Evolutionary conservation across 2,329 filamentous ascomycete genomes (phyloP).

Genomic region (Dendrostoma leiphaemia): DNA sequence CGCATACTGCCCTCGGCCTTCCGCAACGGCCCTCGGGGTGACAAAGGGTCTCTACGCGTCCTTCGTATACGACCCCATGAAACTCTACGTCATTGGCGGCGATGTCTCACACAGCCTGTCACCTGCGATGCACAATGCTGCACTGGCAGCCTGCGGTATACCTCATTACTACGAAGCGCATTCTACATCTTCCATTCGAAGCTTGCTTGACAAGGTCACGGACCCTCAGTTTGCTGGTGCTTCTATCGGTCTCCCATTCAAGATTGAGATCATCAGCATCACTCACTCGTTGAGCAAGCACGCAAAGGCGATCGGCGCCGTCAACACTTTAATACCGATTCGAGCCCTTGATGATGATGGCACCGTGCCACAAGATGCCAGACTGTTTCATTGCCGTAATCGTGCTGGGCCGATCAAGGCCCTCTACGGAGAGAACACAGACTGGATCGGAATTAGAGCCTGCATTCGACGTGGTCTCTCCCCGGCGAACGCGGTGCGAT

Average conservation of each 20-base stretch:
- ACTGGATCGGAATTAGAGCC: slow-evolving; percentile 76
- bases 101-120: slow-evolving; percentile 72
- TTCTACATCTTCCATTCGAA: slow-evolving; percentile 60
- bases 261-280: slow-evolving; percentile 68
- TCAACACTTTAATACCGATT: slow-evolving; percentile 74
- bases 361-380: slow-evolving; percentile 52
- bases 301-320: slow-evolving; percentile 71
- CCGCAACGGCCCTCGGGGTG: slow-evolving; percentile 60
- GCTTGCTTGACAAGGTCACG: slow-evolving; percentile 61
- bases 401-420: slow-evolving; percentile 65
- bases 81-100: slow-evolving; percentile 72
- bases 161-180: slow-evolving; percentile 65
- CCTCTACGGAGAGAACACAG: slow-evolving; percentile 76
- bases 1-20: slow-evolving; percentile 29
- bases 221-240: slow-evolving; percentile 70
- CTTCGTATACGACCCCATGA: slow-evolving; percentile 66
- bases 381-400: slow-evolving; percentile 55
- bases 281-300: slow-evolving; percentile 70
- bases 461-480: slow-evolving; percentile 72
- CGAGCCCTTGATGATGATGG: slow-evolving; percentile 57
- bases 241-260: slow-evolving; percentile 72
- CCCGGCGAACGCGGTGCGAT: slow-evolving; percentile 64
- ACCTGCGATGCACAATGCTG: slow-evolving; percentile 74
- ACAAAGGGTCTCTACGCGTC: slow-evolving; percentile 65
- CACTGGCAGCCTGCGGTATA: slow-evolving; percentile 65